Base-by-base conservation (phyloP, 2,329 filamentous ascomycete species). In the Talaromyces sp. region DNA sequence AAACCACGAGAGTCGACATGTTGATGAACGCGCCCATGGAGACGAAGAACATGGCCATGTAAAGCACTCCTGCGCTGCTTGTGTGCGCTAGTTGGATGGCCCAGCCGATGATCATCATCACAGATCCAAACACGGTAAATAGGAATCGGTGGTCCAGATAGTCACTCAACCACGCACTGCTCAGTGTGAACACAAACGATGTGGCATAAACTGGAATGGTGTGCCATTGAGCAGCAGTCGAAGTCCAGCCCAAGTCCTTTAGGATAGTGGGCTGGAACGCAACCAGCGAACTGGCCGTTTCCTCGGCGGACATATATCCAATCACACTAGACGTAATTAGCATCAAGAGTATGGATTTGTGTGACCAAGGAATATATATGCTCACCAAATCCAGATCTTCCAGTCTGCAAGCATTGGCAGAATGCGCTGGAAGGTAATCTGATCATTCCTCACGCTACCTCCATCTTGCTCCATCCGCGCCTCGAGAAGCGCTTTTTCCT, bases 261-360 rank as follows among this genome's bases (percentile, higher is more conserved):
- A 75, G 64, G 54, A 75, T 74, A 10, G 72, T 72, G 0, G 73
- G 73, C 15, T 70, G 69, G 62, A 75, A 75, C 19, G 68, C 65
- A 22, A 65, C 64, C 42, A 71, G 61, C n/a, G 67, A 67, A 15
- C 64, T 66, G 28, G 69, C 70, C 10, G 65, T 67, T 53, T 68
- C 63, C 42, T 71, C 68, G 10, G 66, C 67, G 53, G 64, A 65
- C 60, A 71, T 69, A 56, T 68, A 70, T 33, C 57, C 62, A 27
- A 71, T n/a, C 30, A 69, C 63, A 44, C 66, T 68, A 39, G 11
- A 56, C 15, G 33, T 60, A 11, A 9, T 28, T 25, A 51, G 58
- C n/a, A 39, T 32, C 59, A n/a, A 19, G 10, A 2, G 10, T 54
- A n/a, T 33, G 13, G 11, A 27, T 28, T 17, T 10, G 17, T 15